A percentile compares a stretch with the other conserved stretches of the same genome.
These are phyloP conservation scores for Hemileccinum impolitum DNA, from an alignment of 768 basidiomycete species.

Conservation along the genomic window DNA sequence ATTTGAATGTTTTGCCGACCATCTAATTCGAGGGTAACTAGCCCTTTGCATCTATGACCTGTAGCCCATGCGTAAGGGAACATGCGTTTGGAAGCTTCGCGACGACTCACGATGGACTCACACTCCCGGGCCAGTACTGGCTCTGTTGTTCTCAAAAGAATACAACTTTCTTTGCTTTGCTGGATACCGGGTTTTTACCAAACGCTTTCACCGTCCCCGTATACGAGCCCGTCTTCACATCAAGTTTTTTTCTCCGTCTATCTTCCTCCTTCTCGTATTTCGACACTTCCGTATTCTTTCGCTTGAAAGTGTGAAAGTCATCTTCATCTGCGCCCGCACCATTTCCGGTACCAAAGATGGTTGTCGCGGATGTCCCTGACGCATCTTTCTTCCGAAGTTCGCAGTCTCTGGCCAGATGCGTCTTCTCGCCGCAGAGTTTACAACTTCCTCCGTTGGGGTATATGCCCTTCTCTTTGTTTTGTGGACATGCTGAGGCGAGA, in stretches of 20 bases:
- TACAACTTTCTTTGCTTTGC: conserved; percentile 45
- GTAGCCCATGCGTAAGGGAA: too few relatives aligned
- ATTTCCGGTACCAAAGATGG: conserved; percentile 32
- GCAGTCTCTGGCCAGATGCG: conserved; percentile 86
- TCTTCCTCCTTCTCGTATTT: conserved; percentile 52
- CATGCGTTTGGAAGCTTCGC: background rate
- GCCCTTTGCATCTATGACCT: too few relatives aligned
- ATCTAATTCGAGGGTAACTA: too few relatives aligned
- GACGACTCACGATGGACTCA: background rate
- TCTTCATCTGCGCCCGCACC: conserved; percentile 89
- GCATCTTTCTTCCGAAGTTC: conserved; percentile 56
- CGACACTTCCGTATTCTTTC: conserved; percentile 58
- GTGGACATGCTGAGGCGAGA: conserved; percentile 77
- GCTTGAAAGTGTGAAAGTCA: conserved; percentile 83
- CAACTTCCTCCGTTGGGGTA: conserved; percentile 92
- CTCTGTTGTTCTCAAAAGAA: conserved; percentile 34
- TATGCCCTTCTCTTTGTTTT: conserved; percentile 75
- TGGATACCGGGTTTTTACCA: conserved; percentile 24
- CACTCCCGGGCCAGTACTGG: too few relatives aligned
- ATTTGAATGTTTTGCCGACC: too few relatives aligned
- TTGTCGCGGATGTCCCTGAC: conserved; percentile 20
- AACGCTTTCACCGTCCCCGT: conserved; percentile 38
- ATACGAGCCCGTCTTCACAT: conserved; percentile 43
- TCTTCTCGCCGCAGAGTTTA: conserved; percentile 82
- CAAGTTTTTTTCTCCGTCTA: conserved; percentile 39